phyloP scores from a whole-genome alignment of 352 stramenopile genomes.

The Globisporangium paddicum region DNA sequence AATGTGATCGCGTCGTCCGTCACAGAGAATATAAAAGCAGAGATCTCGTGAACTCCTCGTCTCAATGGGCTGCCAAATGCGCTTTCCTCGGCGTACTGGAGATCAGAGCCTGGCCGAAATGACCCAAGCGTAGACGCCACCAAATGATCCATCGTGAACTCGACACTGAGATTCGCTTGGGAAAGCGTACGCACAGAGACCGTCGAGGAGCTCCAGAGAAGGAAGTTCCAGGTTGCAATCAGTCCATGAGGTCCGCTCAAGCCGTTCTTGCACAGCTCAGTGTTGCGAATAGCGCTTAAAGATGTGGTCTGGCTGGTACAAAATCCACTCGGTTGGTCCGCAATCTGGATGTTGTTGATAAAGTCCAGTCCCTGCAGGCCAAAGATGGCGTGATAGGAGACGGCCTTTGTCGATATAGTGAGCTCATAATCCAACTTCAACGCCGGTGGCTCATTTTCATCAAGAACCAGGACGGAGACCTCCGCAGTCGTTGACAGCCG shows the following conservation, averaged over 20 bases:
- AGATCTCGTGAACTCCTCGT: conserved; percentile 2
- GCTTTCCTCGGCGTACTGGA: conserved; percentile 1
- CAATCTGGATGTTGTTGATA: conserved; percentile 1
- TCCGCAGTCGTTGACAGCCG: conserved; percentile 19
- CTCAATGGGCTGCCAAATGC: not conserved
- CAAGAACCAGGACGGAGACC: conserved; percentile 23
- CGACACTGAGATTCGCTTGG: conserved; percentile 5
- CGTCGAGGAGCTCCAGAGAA: conserved; percentile 4
- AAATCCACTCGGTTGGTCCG: not conserved
- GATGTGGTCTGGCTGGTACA: not conserved
- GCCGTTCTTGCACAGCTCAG: not conserved
- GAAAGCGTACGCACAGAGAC: conserved; percentile 18
- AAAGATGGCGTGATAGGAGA: not conserved
- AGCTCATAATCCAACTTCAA: conserved; percentile 24
- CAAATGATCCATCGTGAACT: conserved; percentile 19
- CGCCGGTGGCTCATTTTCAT: conserved; percentile 43
- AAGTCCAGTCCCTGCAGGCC: not conserved
- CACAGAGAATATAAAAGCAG: conserved; percentile 1
- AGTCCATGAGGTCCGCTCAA: not conserved
- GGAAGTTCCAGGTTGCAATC: conserved; percentile 5
- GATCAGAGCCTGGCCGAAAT: not conserved
- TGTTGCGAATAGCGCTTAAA: not conserved
- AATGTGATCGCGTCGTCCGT: not conserved
- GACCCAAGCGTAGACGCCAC: not conserved
- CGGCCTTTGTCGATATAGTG: not conserved